Base-by-base conservation (phyloP, 495 filamentous ascomycete genomes). In the Hypoxylon trugodes region DNA sequence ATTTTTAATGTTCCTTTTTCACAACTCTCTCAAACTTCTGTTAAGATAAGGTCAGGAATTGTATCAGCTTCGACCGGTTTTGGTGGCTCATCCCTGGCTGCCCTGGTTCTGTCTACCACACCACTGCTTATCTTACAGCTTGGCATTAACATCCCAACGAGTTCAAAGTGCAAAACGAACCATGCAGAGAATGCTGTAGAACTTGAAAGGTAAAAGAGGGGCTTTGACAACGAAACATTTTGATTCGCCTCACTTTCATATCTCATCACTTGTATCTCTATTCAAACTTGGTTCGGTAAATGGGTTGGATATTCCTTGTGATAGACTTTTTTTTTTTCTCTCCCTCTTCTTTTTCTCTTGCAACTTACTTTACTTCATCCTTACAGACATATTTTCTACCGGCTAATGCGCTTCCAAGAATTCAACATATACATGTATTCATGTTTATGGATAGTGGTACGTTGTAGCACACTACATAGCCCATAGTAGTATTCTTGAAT, bases 201-300 rank as follows among this genome's bases (percentile, higher is more conserved):
- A 53, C 30, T 25, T 36, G 13, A 25, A n/a, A n/a, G n/a, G n/a
- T n/a, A n/a, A 24, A 51, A 56, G 37, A 56, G 62, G 62, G 50
- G 43, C 18, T 37, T 2, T 4, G 22, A 40, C 13, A 37, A 54
- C 49, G 36, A 59, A 8, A 18, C 41, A 47, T 59, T 59, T 33
- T 25, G 22, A 54, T 51, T 51, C 56, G 62, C 62, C 62, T 66
- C 50, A 66, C 56, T 66, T 56, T 60, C 13, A 33, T 30, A 37
- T 56, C 26, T 51, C 13, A 28, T 16, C 6, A 4, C 22, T 16
- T 36, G 28, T 13, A 49, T 36, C 30, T 41, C 25, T 36, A 26
- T 22, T 32, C 19, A 30, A 48, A 35, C 33, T 21, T 49, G 33
- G 45, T 16, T 48, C 25, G 28, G 16, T 33, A 32, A 30, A 12